A percentile compares a stretch with the other conserved stretches of the same genome.
Evolutionary conservation across 352 stramenopile genomes (phyloP).

Genomic region (Phytophthora hibernalis): DNA sequence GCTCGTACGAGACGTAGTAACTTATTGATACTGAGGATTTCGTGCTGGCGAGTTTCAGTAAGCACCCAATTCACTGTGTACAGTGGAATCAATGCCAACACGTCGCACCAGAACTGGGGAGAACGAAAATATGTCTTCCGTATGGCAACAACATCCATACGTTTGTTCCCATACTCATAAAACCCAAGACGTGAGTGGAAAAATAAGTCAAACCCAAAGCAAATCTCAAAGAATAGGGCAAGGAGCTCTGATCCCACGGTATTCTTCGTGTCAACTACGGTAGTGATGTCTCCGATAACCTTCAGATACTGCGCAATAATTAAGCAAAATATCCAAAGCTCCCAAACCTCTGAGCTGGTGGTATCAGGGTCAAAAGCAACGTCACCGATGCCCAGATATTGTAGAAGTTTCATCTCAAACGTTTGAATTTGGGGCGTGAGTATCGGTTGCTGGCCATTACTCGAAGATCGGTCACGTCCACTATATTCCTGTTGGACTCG

Average conservation of each 20-base stretch:
- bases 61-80: slow-evolving; percentile 60
- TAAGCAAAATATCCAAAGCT: slow-evolving; percentile 38
- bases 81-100: slow-evolving; percentile 49
- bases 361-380: slow-evolving; percentile 55
- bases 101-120: slow-evolving; percentile 38
- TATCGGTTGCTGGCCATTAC: not conserved
- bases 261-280: slow-evolving; percentile 21
- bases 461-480: slow-evolving; percentile 9
- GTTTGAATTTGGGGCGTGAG: slow-evolving; percentile 20
- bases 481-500: slow-evolving; percentile 40
- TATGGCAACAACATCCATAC: slow-evolving; percentile 56
- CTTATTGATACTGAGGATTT: slow-evolving; percentile 66
- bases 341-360: slow-evolving; percentile 32
- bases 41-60: slow-evolving; percentile 8
- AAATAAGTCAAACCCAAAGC: slow-evolving; percentile 57
- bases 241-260: slow-evolving; percentile 26
- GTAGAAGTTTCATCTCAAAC: slow-evolving; percentile 39
- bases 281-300: slow-evolving; percentile 45
- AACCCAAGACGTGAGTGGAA: slow-evolving; percentile 57
- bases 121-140: slow-evolving; percentile 52
- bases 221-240: slow-evolving; percentile 48
- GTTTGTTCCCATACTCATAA: slow-evolving; percentile 77
- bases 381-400: slow-evolving; percentile 39
- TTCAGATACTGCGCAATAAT: slow-evolving; percentile 44
- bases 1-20: slow-evolving; percentile 48